A percentile compares a stretch with the other conserved stretches of the same genome.
Evolutionary conservation across 805 yeast genomes (phyloP).

Genomic region (Lachancea sp.): DNA sequence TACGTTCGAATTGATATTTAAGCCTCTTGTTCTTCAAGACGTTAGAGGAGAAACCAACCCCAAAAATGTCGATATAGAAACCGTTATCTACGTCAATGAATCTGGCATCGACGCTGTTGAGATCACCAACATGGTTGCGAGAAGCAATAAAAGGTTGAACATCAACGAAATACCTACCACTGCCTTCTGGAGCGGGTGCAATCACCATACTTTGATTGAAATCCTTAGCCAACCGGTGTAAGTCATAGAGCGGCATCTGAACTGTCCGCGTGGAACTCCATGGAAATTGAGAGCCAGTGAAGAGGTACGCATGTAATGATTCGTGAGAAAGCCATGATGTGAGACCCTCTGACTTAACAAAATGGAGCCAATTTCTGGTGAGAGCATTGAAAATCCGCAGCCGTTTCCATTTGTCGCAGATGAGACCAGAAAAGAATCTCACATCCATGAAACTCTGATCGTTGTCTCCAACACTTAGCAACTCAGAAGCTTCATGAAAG

Average conservation of each 20-base stretch:
- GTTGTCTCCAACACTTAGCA: background rate
- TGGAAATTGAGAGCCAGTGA: constrained; percentile 51
- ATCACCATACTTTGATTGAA: constrained; percentile 40
- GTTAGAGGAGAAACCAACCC: constrained; percentile 26
- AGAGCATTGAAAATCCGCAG: constrained; percentile 39
- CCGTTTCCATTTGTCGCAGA: constrained; percentile 16
- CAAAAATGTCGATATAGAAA: constrained; percentile 56
- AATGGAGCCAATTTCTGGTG: constrained; percentile 48
- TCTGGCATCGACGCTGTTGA: constrained; percentile 52
- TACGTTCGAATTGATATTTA: background rate
- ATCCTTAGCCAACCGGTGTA: constrained; percentile 36
- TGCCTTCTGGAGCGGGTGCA: constrained; percentile 7
- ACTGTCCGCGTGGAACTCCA: constrained; percentile 60
- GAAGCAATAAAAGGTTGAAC: constrained; percentile 40
- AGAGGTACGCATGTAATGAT: constrained; percentile 54
- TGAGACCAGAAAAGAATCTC: constrained; percentile 5
- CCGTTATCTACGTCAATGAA: constrained; percentile 56
- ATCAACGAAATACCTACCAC: constrained; percentile 42
- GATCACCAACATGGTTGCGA: constrained; percentile 35
- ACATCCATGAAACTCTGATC: constrained; percentile 4
- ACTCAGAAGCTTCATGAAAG: constrained; percentile 3
- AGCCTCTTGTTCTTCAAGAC: background rate
- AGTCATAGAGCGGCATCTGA: constrained; percentile 41
- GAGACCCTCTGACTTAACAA: constrained; percentile 38
- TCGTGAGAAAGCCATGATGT: constrained; percentile 62